Evolutionary conservation across 2,329 filamentous ascomycete species (phyloP).

Genomic region (Fonsecaea nubica): DNA sequence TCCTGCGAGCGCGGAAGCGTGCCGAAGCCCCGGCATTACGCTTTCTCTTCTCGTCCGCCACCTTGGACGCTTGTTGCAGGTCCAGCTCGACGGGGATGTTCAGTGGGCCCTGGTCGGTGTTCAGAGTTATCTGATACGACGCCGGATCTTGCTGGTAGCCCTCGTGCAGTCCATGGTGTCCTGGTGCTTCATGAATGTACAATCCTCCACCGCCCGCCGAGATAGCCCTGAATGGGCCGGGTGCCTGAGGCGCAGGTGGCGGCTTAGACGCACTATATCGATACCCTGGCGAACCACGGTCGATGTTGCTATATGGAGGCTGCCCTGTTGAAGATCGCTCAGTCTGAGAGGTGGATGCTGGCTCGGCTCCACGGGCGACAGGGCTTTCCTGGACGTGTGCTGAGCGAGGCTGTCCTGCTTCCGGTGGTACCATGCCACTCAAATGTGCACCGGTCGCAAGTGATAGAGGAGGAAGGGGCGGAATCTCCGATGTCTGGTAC

Average conservation of each 20-base stretch:
- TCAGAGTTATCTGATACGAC: conserved; percentile 46
- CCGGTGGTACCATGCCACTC: conserved; percentile 13
- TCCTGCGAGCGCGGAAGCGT: conserved; percentile 79
- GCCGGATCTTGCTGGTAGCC: conserved; percentile 35
- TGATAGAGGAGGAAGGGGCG: conserved; percentile 56
- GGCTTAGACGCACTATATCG: conserved; percentile 24
- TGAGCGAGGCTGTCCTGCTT: conserved; percentile 27
- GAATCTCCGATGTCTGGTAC: conserved; percentile 48
- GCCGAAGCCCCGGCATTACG: conserved; percentile 86
- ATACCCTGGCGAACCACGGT: conserved; percentile 31
- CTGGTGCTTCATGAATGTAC: conserved; percentile 25
- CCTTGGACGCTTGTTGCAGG: conserved; percentile 78
- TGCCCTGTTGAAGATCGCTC: conserved; percentile 27
- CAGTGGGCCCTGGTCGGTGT: conserved; percentile 46
- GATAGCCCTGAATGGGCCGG: conserved; percentile 23
- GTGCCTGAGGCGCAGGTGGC: conserved; percentile 19
- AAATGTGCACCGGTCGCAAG: conserved; percentile 33
- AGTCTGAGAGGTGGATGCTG: conserved; percentile 15
- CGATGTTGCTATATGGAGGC: conserved; percentile 24
- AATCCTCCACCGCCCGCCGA: conserved; percentile 23
- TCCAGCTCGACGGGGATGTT: conserved; percentile 59
- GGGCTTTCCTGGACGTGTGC: conserved; percentile 26
- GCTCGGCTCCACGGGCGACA: conserved; percentile 13
- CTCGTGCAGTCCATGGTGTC: conserved; percentile 35
- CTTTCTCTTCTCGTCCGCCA: conserved; percentile 83